phyloP scores from a whole-genome alignment of 2,329 filamentous ascomycete genomes.

The Aspergillus felis region DNA sequence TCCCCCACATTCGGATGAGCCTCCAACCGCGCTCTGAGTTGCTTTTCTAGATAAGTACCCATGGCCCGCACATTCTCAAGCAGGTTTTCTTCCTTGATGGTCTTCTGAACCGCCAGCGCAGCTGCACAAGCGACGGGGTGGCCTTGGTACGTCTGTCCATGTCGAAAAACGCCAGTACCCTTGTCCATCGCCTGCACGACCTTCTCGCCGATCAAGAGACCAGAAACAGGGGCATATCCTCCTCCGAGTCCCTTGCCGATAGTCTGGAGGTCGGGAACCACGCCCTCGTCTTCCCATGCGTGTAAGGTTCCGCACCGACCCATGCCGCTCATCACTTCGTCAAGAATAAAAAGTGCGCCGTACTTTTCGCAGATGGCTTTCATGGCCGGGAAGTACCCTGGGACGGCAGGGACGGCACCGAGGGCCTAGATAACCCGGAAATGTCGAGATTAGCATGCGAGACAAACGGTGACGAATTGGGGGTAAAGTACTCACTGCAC shows the following conservation, averaged over 20 bases:
- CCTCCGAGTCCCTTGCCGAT: slow-evolving; percentile 59
- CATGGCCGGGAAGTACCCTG: slow-evolving; percentile 68
- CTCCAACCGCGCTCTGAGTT: slow-evolving; percentile 44
- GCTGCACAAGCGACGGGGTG: slow-evolving; percentile 55
- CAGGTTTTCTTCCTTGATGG: slow-evolving; percentile 55
- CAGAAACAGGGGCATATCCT: slow-evolving; percentile 55
- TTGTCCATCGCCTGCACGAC: slow-evolving; percentile 48
- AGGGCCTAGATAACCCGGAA: slow-evolving; percentile 46
- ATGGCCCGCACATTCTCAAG: slow-evolving; percentile 55
- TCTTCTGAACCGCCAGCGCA: slow-evolving; percentile 59
- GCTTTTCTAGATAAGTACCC: slow-evolving; percentile 44
- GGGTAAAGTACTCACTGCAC: slow-evolving; percentile 51
- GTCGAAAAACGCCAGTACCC: slow-evolving; percentile 49
- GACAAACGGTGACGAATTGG: neutral
- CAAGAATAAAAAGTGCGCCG: slow-evolving; percentile 70
- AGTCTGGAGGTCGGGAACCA: slow-evolving; percentile 57
- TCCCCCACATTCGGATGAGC: slow-evolving; percentile 52
- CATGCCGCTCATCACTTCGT: slow-evolving; percentile 70
- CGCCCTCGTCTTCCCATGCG: slow-evolving; percentile 57
- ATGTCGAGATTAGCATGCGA: neutral
- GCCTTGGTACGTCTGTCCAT: slow-evolving; percentile 61
- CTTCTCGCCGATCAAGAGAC: slow-evolving; percentile 48
- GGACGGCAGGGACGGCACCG: slow-evolving; percentile 63
- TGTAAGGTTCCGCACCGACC: slow-evolving; percentile 57
- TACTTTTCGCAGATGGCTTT: slow-evolving; percentile 65